A percentile compares a stretch with the other conserved stretches of the same genome.
phyloP scores from a whole-genome alignment of 495 filamentous ascomycete species.

The Penicillium ochrochloron region DNA sequence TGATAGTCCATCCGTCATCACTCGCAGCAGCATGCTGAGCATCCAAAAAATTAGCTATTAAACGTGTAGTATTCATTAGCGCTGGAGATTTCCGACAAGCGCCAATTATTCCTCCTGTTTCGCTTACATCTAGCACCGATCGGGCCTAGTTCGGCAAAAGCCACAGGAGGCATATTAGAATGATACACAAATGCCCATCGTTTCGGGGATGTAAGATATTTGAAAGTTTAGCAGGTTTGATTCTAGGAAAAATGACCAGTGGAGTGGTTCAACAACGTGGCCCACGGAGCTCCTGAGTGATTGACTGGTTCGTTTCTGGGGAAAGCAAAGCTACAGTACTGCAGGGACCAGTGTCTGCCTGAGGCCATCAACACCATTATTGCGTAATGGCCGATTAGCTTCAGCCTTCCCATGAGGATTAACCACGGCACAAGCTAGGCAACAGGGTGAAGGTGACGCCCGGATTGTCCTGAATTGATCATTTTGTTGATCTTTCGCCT shows the following conservation, averaged over 20 bases:
- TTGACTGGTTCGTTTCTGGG: constrained; percentile 5
- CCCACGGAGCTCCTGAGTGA: not conserved
- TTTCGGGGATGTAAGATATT: not conserved
- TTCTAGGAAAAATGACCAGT: not conserved
- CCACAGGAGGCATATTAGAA: not conserved
- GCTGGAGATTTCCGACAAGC: not conserved
- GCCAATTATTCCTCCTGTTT: not conserved
- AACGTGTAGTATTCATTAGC: not conserved
- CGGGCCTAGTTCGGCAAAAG: constrained; percentile 9
- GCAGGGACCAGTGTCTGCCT: constrained; percentile 8
- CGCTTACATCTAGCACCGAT: constrained; percentile 10
- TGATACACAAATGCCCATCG: not conserved
- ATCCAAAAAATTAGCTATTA: not conserved
- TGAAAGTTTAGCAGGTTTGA: not conserved
- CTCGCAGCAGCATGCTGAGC: not conserved
- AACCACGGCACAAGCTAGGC: not conserved
- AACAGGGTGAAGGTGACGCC: not conserved
- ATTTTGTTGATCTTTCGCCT: not conserved
- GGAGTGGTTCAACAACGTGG: not conserved
- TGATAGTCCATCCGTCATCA: too few relatives aligned
- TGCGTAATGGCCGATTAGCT: constrained; percentile 1
- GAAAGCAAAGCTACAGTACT: not conserved
- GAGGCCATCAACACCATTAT: not conserved
- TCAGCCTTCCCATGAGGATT: not conserved
- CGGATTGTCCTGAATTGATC: not conserved